Percentiles rank a stretch among this genome's conserved stretches.
Conservation (phyloP, 768 basidiomycete species). For the Serpula lacrymans region DNA sequence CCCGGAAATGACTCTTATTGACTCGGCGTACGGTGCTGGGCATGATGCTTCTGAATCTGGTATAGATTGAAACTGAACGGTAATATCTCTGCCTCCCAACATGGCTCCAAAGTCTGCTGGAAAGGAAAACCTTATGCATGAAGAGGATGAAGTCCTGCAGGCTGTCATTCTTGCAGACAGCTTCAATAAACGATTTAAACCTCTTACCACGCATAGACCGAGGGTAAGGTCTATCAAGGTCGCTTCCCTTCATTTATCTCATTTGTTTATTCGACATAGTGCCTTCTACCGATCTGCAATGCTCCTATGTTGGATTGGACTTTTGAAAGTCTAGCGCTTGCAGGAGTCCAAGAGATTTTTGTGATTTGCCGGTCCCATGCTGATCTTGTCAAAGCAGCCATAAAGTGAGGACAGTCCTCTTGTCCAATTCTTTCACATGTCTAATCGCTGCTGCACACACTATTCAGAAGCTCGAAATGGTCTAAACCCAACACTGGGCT, state of each 20-base stretch:
- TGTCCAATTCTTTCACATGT: slow-evolving; percentile 10
- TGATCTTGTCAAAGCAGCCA: slow-evolving; percentile 78
- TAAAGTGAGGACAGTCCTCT: slow-evolving; percentile 54
- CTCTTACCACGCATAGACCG: slow-evolving; percentile 84
- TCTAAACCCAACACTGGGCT: slow-evolving; percentile 74
- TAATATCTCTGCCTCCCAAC: slow-evolving; percentile 10
- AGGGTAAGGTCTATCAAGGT: slow-evolving; percentile 50
- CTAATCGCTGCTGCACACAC: slow-evolving; percentile 11
- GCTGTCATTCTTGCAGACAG: slow-evolving; percentile 96
- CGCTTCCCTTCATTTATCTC: slow-evolving; percentile 15
- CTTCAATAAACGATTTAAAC: slow-evolving; percentile 90
- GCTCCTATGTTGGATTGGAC: slow-evolving; percentile 94
- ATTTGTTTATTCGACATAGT: slow-evolving; percentile 44
- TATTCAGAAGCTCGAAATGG: slow-evolving; percentile 76
- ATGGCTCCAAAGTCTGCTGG: slow-evolving; percentile 67
- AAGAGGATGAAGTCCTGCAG: slow-evolving; percentile 85
- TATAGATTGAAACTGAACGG: slow-evolving; percentile 1
- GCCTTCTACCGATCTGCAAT: slow-evolving; percentile 91
- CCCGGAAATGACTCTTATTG: slow-evolving; percentile 28
- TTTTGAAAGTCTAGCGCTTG: slow-evolving; percentile 90
- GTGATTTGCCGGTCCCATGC: slow-evolving; percentile 92
- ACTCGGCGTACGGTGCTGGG: too few species aligned
- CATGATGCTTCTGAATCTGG: slow-evolving; percentile 13
- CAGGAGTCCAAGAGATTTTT: slow-evolving; percentile 94
- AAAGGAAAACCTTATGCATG: slow-evolving; percentile 64